These are phyloP conservation scores for Ophiorrhiza pumila DNA, from an alignment of 257 asterid species.

Conservation along the genomic window DNA sequence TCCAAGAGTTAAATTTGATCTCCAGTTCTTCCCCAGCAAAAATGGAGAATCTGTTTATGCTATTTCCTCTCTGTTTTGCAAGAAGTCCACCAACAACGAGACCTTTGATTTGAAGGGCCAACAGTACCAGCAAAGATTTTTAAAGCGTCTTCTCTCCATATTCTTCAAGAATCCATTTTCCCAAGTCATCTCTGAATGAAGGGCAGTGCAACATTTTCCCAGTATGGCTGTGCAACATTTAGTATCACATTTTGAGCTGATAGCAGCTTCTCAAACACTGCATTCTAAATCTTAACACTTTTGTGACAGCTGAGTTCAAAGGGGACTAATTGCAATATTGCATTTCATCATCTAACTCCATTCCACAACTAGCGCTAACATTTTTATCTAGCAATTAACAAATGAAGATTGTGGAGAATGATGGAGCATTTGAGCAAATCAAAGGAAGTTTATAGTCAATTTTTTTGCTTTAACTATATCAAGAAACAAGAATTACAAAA, in stretches of 20 bases:
- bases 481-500: slow-evolving; percentile 5
- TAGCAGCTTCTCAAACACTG: neutral
- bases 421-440: neutral
- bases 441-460: neutral
- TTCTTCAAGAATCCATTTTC: neutral
- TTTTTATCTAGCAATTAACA: neutral
- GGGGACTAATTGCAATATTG: neutral
- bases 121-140: too few species aligned
- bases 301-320: neutral
- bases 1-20: too few species aligned
- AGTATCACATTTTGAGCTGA: neutral
- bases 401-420: neutral
- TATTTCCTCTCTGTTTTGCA: neutral
- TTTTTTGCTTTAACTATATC: neutral
- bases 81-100: too few species aligned
- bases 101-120: too few species aligned
- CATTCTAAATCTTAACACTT: neutral
- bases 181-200: neutral
- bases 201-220: too few species aligned
- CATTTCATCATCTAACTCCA: neutral
- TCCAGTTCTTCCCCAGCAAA: too few species aligned
- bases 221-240: neutral
- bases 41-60: neutral
- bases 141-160: too few species aligned
- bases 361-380: neutral